A percentile compares a stretch with the other conserved stretches of the same genome.
These are phyloP conservation scores for Corrigiola litoralis DNA, from an alignment of 179 eudicot genomes.

Conservation along the genomic window DNA sequence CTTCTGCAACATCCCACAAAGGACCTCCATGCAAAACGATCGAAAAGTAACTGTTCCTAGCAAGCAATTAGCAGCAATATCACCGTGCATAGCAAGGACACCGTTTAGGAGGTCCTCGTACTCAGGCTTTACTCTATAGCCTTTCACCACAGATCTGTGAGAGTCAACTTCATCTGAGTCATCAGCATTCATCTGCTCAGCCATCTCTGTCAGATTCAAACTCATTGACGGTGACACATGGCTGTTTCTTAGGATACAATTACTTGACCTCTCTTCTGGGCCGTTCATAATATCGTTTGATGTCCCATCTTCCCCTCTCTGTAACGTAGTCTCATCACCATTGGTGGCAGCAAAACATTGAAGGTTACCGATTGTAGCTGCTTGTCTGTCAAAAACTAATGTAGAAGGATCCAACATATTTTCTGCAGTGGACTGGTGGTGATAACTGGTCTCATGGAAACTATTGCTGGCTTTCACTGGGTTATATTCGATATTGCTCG, in stretches of 20 bases:
- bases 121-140: slow-evolving; percentile 13
- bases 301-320: background rate
- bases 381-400: background rate
- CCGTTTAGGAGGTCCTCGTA: background rate
- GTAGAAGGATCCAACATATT: background rate
- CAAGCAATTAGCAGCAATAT: slow-evolving; percentile 15
- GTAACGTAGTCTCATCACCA: background rate
- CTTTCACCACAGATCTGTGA: background rate
- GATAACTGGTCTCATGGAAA: background rate
- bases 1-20: background rate
- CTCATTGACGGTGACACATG: background rate
- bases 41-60: background rate
- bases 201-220: slow-evolving; percentile 10
- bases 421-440: too few relatives aligned
- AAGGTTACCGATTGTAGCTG: background rate
- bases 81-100: slow-evolving; percentile 12
- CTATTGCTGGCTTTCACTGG: background rate
- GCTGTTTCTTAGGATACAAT: background rate
- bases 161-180: slow-evolving; percentile 12
- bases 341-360: background rate
- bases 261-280: background rate
- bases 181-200: background rate
- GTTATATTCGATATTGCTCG: too few relatives aligned
- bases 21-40: slow-evolving; percentile 6
- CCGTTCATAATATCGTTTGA: background rate